phyloP scores from a whole-genome alignment of 2,329 filamentous ascomycete species.

The Fusarium brachygibbosum region DNA sequence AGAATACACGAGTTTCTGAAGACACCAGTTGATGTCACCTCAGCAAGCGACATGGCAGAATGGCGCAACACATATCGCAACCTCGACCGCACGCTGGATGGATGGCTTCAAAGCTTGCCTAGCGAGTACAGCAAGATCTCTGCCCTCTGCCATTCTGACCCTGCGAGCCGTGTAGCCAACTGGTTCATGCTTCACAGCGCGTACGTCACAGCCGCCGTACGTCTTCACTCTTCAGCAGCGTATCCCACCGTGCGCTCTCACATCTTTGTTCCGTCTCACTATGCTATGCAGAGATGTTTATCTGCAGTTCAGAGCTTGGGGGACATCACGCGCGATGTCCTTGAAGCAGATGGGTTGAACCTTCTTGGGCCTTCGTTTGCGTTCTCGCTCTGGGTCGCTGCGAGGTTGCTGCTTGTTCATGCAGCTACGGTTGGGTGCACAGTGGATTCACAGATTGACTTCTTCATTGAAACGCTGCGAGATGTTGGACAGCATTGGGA shows the following conservation, averaged over 20 bases:
- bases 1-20: conserved; percentile 60
- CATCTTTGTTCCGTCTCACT: conserved; percentile 60
- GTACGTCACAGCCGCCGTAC: conserved; percentile 60
- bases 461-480: conserved; percentile 59
- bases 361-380: conserved; percentile 60
- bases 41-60: conserved; percentile 54
- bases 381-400: conserved; percentile 61
- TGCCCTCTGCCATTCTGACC: conserved; percentile 60
- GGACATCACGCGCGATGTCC: conserved; percentile 60
- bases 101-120: conserved; percentile 59
- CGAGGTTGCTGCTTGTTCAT: conserved; percentile 58
- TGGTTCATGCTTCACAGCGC: conserved; percentile 63
- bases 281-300: conserved; percentile 61
- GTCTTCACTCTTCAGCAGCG: conserved; percentile 60
- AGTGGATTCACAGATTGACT: conserved; percentile 58
- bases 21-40: conserved; percentile 57
- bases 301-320: conserved; percentile 60
- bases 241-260: conserved; percentile 58
- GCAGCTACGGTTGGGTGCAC: conserved; percentile 56
- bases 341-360: conserved; percentile 59
- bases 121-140: conserved; percentile 62
- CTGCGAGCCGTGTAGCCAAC: conserved; percentile 61
- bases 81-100: conserved; percentile 57
- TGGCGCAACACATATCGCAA: conserved; percentile 59
- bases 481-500: conserved; percentile 61